Percentiles rank a stretch among this genome's conserved stretches.
These are phyloP conservation scores for Clavispora phyllophila DNA, from an alignment of 805 yeast genomes.

Conservation along the genomic window DNA sequence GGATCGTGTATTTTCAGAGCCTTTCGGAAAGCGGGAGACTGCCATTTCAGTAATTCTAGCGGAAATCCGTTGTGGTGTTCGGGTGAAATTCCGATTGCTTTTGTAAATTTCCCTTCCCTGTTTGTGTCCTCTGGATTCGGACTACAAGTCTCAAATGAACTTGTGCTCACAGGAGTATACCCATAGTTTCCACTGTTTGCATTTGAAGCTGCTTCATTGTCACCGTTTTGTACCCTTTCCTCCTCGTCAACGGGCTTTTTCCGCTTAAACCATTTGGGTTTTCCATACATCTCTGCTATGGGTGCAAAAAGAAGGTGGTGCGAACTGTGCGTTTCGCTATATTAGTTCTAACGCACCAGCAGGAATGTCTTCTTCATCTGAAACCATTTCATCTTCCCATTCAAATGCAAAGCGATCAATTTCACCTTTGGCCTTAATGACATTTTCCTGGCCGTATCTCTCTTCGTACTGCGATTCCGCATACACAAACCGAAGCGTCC, in stretches of 20 bases:
- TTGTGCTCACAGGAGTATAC: background rate
- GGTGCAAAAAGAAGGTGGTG: background rate
- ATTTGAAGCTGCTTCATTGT: background rate
- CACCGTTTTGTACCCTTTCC: constrained; percentile 6
- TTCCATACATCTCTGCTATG: background rate
- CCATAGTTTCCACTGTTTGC: background rate
- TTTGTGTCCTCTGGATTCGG: background rate
- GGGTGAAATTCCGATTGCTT: too few species aligned
- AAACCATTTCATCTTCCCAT: constrained; percentile 1
- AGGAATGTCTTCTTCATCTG: constrained; percentile 3
- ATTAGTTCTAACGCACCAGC: background rate
- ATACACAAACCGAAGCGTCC: constrained; percentile 20
- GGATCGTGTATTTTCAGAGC: background rate
- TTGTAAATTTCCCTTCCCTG: background rate
- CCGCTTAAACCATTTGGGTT: background rate
- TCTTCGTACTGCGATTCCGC: constrained; percentile 13
- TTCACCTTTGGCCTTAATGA: too few species aligned
- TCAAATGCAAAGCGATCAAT: background rate
- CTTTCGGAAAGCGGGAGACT: background rate
- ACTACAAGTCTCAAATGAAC: background rate
- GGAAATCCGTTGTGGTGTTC: too few species aligned
- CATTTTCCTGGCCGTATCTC: constrained; percentile 2
- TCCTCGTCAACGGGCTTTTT: constrained; percentile 2
- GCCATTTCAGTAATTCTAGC: background rate
- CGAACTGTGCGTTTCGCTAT: background rate